Percentiles rank a stretch among this genome's conserved stretches.
Conservation (phyloP, 768 basidiomycete species). For the Lactarius sp. region DNA sequence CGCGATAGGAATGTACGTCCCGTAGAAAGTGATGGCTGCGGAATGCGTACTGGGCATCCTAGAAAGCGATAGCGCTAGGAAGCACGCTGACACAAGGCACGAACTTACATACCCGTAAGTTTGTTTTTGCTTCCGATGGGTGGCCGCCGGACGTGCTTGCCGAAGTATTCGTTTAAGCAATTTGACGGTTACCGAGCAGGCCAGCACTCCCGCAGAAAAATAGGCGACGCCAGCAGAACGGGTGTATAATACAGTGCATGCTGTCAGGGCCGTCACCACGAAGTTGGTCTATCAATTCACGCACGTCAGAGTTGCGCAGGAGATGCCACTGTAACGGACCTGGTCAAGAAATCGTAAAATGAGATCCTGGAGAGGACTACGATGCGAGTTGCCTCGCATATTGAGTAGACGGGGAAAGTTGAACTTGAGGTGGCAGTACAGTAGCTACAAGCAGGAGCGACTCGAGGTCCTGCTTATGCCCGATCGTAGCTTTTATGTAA, state of each 20-base stretch:
- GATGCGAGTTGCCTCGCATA: constrained; percentile 1
- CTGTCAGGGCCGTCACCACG: constrained; percentile 50
- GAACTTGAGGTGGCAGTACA: not conserved
- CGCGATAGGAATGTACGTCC: constrained; percentile 54
- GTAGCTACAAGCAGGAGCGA: not conserved
- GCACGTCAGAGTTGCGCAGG: constrained; percentile 9
- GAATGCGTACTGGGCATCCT: constrained; percentile 88
- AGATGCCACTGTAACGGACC: constrained; percentile 14
- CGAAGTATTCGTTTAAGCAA: constrained; percentile 53
- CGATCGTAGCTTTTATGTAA: not conserved
- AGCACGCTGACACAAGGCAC: not conserved
- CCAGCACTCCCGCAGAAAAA: constrained; percentile 52
- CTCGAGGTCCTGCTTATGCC: not conserved
- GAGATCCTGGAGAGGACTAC: not conserved
- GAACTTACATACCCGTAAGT: constrained; percentile 59
- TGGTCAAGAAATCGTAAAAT: constrained; percentile 19
- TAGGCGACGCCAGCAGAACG: constrained; percentile 58
- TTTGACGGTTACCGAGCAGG: constrained; percentile 57
- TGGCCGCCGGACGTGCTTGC: constrained; percentile 54
- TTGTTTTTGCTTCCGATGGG: constrained; percentile 40
- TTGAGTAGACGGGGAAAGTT: not conserved
- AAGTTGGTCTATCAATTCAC: constrained; percentile 47
- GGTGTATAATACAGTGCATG: constrained; percentile 49
- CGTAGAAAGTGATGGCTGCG: constrained; percentile 60
- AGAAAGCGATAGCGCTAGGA: constrained; percentile 5